These are phyloP conservation scores for Cyberlindnera mycetangii DNA, from an alignment of 805 yeast species.

Conservation along the genomic window DNA sequence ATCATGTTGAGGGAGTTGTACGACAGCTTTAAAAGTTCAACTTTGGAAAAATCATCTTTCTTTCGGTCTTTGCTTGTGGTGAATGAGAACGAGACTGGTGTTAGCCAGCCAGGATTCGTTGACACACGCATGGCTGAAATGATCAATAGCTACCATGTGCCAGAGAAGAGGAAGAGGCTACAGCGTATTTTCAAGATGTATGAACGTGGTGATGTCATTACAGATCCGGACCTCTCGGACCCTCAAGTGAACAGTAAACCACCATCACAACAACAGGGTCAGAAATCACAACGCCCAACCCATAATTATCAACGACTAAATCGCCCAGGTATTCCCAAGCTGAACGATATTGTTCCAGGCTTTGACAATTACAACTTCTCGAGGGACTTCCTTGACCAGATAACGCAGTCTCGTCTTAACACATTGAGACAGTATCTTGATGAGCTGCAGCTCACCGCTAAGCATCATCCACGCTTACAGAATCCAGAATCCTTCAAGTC, in stretches of 20 bases:
- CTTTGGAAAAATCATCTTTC: conserved; percentile 1
- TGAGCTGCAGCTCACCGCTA: not conserved
- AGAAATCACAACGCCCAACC: not conserved
- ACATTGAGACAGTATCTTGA: not conserved
- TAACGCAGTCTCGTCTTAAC: conserved; percentile 3
- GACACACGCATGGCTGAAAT: not conserved
- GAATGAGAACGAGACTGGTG: not conserved
- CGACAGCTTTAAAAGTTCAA: conserved; percentile 3
- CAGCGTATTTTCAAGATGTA: not conserved
- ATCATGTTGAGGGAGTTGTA: conserved; percentile 5
- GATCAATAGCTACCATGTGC: conserved; percentile 2
- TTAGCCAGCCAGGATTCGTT: not conserved
- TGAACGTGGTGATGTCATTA: not conserved
- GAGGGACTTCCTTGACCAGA: conserved; percentile 1
- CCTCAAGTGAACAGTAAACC: not conserved
- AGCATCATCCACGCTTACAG: conserved; percentile 19
- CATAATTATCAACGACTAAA: not conserved
- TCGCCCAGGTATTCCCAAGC: not conserved
- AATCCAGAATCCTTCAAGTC: conserved; percentile 5
- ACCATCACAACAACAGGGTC: not conserved
- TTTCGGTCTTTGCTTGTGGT: conserved; percentile 1
- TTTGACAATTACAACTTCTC: not conserved
- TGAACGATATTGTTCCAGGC: conserved; percentile 2
- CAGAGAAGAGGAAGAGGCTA: not conserved
- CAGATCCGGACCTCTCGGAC: not conserved